These are phyloP conservation scores for Isatis lusitanica DNA, from an alignment of 441 rosid species.

Conservation along the genomic window DNA sequence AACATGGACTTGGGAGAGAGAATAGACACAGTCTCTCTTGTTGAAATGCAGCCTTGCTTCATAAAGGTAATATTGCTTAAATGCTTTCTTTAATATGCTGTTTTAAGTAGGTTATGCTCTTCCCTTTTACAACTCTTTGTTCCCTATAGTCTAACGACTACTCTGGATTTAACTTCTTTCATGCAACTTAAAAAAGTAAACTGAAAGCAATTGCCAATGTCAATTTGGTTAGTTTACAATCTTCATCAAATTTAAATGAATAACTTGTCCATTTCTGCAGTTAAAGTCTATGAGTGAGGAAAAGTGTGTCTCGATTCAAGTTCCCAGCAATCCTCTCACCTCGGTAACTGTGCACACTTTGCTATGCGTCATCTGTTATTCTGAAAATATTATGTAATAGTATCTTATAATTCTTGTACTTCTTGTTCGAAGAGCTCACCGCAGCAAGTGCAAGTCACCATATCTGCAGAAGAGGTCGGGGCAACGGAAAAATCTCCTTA, in stretches of 20 bases:
- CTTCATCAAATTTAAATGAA: not conserved
- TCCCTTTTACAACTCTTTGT: conserved; percentile 6
- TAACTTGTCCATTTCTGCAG: conserved; percentile 48
- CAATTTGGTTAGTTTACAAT: not conserved
- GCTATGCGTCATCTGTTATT: conserved; percentile 30
- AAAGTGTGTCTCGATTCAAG: conserved; percentile 69
- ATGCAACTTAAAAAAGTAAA: conserved; percentile 15
- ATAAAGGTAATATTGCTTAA: conserved; percentile 60
- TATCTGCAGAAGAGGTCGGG: conserved; percentile 91
- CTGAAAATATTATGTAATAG: conserved; percentile 5
- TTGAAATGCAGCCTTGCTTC: conserved; percentile 76
- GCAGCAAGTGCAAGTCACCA: conserved; percentile 63
- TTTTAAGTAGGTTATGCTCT: conserved; percentile 16
- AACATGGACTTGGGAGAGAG: conserved; percentile 82
- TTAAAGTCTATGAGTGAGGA: conserved; percentile 62
- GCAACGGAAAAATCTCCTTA: conserved; percentile 84
- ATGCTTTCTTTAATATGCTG: not conserved
- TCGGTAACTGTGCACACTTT: conserved; percentile 47
- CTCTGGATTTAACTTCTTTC: conserved; percentile 17
- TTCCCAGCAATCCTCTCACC: conserved; percentile 57
- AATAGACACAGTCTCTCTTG: conserved; percentile 62
- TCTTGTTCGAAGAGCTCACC: conserved; percentile 54
- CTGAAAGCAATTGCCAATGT: conserved; percentile 4
- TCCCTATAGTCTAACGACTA: not conserved
- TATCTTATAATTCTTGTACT: conserved; percentile 22